phyloP scores from a whole-genome alignment of 208 protist genomes.

The Leishmania major region DNA sequence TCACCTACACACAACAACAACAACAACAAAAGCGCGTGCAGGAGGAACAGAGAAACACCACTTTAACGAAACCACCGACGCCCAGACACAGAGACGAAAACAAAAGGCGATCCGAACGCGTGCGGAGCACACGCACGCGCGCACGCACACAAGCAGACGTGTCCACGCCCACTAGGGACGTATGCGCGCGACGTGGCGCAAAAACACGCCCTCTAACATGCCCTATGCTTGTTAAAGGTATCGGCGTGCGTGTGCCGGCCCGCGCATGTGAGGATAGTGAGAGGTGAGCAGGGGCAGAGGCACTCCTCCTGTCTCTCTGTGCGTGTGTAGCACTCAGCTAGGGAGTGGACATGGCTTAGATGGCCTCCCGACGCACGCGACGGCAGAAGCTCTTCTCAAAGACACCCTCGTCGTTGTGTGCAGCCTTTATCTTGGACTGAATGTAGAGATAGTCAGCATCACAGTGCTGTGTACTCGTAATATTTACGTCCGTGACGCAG shows the following conservation, averaged over 20 bases:
- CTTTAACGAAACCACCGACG: not conserved
- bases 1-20: not conserved
- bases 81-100: not conserved
- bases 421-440: slow-evolving; percentile 43
- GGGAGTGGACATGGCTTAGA: slow-evolving; percentile 15
- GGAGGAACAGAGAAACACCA: not conserved
- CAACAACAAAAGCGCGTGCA: not conserved
- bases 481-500: slow-evolving; percentile 51
- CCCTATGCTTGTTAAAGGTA: not conserved
- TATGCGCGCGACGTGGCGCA: not conserved
- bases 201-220: not conserved
- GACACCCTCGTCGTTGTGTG: slow-evolving; percentile 37
- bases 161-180: not conserved
- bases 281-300: not conserved
- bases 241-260: not conserved
- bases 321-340: not conserved
- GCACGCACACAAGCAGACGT: not conserved
- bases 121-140: not conserved
- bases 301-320: not conserved
- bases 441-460: slow-evolving; percentile 56
- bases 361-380: slow-evolving; percentile 45
- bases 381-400: slow-evolving; percentile 59
- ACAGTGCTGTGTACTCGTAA: slow-evolving; percentile 43
- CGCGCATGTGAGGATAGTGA: not conserved
- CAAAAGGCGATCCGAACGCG: not conserved